Percentiles rank a stretch among this genome's conserved stretches.
Conservation (phyloP, 2,329 filamentous ascomycete species). For the Aspergillus novofumigatus region DNA sequence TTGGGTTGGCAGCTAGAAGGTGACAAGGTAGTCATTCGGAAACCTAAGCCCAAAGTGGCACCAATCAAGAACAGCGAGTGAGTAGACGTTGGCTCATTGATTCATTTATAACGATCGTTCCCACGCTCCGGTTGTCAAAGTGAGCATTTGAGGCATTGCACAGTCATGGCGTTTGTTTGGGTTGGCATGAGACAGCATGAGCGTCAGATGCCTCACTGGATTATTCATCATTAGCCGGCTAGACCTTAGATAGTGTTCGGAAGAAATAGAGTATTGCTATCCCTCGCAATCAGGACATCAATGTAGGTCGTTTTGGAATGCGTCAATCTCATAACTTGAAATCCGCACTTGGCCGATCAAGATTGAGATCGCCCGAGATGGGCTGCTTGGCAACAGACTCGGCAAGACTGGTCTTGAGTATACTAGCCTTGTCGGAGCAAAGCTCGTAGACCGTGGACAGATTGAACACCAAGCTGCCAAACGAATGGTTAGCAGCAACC, state of each 20-base stretch:
- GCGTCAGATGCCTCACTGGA: not conserved
- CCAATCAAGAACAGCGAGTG: constrained; percentile 12
- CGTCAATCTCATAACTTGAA: constrained; percentile 62
- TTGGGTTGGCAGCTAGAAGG: constrained; percentile 83
- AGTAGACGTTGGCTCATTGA: not conserved
- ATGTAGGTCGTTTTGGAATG: not conserved
- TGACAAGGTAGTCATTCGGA: constrained; percentile 71
- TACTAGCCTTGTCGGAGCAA: constrained; percentile 70
- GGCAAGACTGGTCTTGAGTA: constrained; percentile 66
- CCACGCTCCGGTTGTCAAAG: not conserved
- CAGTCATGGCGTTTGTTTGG: constrained; percentile 1
- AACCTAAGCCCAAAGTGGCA: constrained; percentile 32
- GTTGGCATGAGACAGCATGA: not conserved
- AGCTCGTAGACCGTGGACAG: constrained; percentile 88
- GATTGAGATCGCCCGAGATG: constrained; percentile 53
- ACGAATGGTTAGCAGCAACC: constrained; percentile 60
- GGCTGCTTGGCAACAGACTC: constrained; percentile 63
- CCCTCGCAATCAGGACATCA: not conserved
- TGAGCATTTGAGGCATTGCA: constrained; percentile 1
- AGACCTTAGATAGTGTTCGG: constrained; percentile 9
- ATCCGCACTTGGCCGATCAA: constrained; percentile 68
- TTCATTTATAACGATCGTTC: not conserved
- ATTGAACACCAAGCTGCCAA: constrained; percentile 82
- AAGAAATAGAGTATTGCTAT: not conserved
- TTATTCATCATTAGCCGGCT: not conserved